Evolutionary conservation across 495 filamentous ascomycete genomes (phyloP), one percentile per base, ranked within the genome.

Genomic region (Penicillium riverlandense): DNA sequence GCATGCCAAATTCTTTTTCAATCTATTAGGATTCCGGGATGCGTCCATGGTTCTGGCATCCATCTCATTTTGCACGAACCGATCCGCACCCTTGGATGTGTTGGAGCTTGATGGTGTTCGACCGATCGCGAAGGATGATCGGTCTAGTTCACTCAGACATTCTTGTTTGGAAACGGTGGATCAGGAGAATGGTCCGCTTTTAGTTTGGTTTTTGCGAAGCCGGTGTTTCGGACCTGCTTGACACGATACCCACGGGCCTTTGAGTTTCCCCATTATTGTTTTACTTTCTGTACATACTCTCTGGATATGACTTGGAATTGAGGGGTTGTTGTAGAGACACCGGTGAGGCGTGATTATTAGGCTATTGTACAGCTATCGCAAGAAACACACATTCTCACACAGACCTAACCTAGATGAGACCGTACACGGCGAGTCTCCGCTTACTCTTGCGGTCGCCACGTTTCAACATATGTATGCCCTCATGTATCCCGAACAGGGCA

Each of bases 161-260:
- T 4, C 43, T 45, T 22, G 29, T 37, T 32, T 34, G 35, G 22
- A 9, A 32, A 22, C 40, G 45, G 46, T 41, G 38, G 39, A 43
- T 32, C 22, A 35, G 41, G 29, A 10, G 28, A n/a, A 6, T 8
- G 40, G 35, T 35, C 40, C 37, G 16, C 43, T 49, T 38, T 35
- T 49, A 38, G 47, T 41, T 27, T 15, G 35, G 11, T 22, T 10
- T 34, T 34, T 34, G 32, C 14, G 27, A 16, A 29, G 34, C 37
- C 30, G 45, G 49, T 46, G 49, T 55, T 55, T 52, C 40, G 48
- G 14, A 42, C 38, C 33, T 49, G 28, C 46, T 39, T 34, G 32
- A 12, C 32, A 48, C 52, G 45, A 55, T 55, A 55, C 53, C 53
- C 53, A 29, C 35, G 43, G 35, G 41, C 30, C 45, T 50, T 55